Conservation (phyloP, 2,329 filamentous ascomycete genomes). For the Verticillium zaregamsianum region DNA sequence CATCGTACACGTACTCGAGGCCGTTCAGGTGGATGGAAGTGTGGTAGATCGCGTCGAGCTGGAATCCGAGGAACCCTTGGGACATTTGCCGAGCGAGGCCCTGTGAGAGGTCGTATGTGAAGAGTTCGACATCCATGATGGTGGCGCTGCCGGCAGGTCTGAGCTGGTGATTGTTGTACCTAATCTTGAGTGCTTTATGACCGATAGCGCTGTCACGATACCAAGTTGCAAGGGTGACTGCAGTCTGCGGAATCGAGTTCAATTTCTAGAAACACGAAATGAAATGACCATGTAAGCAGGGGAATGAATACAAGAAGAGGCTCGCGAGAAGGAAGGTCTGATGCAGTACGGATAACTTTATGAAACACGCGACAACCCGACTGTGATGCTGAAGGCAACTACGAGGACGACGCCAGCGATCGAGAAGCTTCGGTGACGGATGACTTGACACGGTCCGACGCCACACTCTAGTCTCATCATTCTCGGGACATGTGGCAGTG, state of each 20-base stretch:
- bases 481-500: neutral
- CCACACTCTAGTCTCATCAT: neutral
- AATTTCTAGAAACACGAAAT: no score
- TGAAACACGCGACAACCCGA: neutral
- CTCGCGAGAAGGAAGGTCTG: no score
- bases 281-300: neutral
- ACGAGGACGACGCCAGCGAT: neutral
- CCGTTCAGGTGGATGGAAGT: conserved; percentile 81
- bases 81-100: conserved; percentile 54
- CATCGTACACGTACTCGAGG: conserved; percentile 89
- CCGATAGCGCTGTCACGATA: neutral
- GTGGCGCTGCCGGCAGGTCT: neutral
- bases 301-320: neutral
- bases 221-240: neutral
- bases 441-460: neutral
- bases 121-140: conserved; percentile 69
- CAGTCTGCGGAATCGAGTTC: neutral
- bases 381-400: neutral
- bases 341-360: no score
- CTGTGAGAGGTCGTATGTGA: conserved; percentile 74
- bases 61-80: conserved; percentile 46
- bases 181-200: neutral
- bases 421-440: neutral
- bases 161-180: neutral
- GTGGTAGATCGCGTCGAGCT: conserved; percentile 91